A percentile compares a stretch with the other conserved stretches of the same genome.
These are phyloP conservation scores for Dactylellina sp. DNA, from an alignment of 2,329 filamentous ascomycete genomes.

Conservation along the genomic window DNA sequence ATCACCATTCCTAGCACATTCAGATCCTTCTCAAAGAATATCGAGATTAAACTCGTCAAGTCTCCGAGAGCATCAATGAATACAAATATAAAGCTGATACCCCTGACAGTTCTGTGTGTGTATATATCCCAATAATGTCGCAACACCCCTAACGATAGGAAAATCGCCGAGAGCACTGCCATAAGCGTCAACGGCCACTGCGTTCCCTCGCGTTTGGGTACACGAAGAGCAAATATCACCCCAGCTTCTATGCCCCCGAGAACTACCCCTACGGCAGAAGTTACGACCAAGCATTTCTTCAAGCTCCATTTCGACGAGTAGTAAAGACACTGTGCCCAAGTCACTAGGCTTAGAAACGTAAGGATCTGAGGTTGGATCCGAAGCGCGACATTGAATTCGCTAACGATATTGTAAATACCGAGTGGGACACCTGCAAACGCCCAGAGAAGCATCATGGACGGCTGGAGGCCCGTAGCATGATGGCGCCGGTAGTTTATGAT, in stretches of 20 bases:
- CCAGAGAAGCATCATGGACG: constrained; percentile 79
- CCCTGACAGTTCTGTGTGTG: constrained; percentile 73
- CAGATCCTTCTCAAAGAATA: constrained; percentile 72
- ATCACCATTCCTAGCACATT: constrained; percentile 75
- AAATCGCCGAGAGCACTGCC: constrained; percentile 73
- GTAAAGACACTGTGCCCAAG: constrained; percentile 66
- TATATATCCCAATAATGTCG: constrained; percentile 79
- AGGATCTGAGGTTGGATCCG: constrained; percentile 66
- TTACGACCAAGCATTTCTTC: constrained; percentile 66
- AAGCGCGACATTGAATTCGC: constrained; percentile 65
- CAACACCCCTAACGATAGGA: constrained; percentile 75
- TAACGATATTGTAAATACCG: constrained; percentile 68
- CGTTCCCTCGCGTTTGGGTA: constrained; percentile 65
- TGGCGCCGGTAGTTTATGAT: constrained; percentile 75
- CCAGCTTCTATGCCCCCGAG: constrained; percentile 72
- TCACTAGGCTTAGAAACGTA: constrained; percentile 65
- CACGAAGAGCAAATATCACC: constrained; percentile 71
- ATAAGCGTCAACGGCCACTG: constrained; percentile 75
- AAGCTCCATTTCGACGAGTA: constrained; percentile 71
- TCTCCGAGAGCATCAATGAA: constrained; percentile 77
- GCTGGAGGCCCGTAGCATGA: constrained; percentile 74
- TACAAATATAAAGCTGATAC: constrained; percentile 79
- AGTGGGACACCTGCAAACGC: constrained; percentile 76
- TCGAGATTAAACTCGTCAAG: constrained; percentile 74
- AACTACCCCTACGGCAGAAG: constrained; percentile 68